Evolutionary conservation across 2,329 filamentous ascomycete genomes (phyloP).

Genomic region (Sarocladium brachiariae): DNA sequence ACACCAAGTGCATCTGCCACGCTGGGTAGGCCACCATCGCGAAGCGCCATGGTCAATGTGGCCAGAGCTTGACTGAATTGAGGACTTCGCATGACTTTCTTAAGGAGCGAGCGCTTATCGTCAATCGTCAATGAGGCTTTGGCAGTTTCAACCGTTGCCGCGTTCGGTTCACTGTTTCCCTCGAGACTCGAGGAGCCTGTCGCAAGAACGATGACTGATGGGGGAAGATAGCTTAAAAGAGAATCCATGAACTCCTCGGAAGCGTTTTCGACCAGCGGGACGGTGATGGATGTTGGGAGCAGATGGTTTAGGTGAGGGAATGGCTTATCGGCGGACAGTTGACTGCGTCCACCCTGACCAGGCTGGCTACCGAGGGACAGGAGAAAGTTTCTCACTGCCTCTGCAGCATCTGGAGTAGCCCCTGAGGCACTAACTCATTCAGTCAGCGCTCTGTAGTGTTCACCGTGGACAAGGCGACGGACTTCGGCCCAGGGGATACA

Average conservation of each 20-base stretch:
- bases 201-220: conserved; percentile 68
- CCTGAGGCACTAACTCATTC: conserved; percentile 41
- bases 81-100: conserved; percentile 77
- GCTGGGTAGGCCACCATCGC: conserved; percentile 84
- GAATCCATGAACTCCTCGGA: conserved; percentile 63
- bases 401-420: conserved; percentile 58
- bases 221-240: conserved; percentile 72
- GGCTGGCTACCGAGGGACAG: conserved; percentile 63
- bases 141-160: conserved; percentile 63
- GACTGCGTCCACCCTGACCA: conserved; percentile 16
- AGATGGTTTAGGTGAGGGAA: conserved; percentile 86
- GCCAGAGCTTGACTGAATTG: conserved; percentile 84
- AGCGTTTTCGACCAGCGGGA: conserved; percentile 64
- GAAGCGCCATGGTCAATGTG: conserved; percentile 78
- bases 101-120: conserved; percentile 75
- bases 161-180: conserved; percentile 57
- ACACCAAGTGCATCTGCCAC: conserved; percentile 81
- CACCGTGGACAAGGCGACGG: background rate
- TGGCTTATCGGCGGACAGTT: conserved; percentile 40
- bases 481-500: background rate
- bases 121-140: conserved; percentile 64
- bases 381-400: conserved; percentile 81
- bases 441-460: conserved; percentile 32
- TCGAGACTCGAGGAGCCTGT: conserved; percentile 55
- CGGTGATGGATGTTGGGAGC: conserved; percentile 67